These are phyloP conservation scores for Silene noctiflora DNA, from an alignment of 179 eudicot genomes.

Conservation along the genomic window DNA sequence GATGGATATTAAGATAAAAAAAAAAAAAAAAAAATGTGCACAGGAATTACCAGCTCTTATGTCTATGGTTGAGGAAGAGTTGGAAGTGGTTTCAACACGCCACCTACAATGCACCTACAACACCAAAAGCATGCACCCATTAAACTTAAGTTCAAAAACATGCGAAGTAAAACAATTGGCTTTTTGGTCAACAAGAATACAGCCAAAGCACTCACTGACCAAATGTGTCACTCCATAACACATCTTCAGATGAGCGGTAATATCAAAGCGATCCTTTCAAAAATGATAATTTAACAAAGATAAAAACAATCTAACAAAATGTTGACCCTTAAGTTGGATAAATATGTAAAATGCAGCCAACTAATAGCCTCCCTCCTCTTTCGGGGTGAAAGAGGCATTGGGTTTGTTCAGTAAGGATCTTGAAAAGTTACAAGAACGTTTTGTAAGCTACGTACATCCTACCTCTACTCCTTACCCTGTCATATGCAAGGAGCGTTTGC, in stretches of 20 bases:
- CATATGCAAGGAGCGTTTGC: too few species aligned
- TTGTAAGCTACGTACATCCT: too few species aligned
- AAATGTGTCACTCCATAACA: not conserved
- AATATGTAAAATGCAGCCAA: not conserved
- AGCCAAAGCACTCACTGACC: not conserved
- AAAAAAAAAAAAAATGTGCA: not conserved
- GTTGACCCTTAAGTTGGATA: not conserved
- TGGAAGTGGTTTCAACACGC: slow-evolving; percentile 57
- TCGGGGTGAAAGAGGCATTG: too few species aligned
- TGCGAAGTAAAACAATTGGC: not conserved
- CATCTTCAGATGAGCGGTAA: not conserved
- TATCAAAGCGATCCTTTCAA: slow-evolving; percentile 2
- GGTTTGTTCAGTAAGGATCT: too few species aligned
- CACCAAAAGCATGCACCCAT: slow-evolving; percentile 8
- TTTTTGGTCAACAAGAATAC: not conserved
- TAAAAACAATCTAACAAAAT: not conserved
- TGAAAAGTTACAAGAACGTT: too few species aligned
- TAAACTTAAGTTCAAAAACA: not conserved
- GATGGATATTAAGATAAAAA: slow-evolving; percentile 2
- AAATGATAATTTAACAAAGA: not conserved
- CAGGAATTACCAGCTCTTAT: slow-evolving; percentile 57
- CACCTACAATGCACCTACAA: slow-evolving; percentile 75
- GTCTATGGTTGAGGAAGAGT: slow-evolving; percentile 55
- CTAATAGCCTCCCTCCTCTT: too few species aligned
- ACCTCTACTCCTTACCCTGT: not conserved